These are phyloP conservation scores for Gonapodya sp. DNA, from an alignment of 192 early-diverging fungal genomes.

Conservation along the genomic window DNA sequence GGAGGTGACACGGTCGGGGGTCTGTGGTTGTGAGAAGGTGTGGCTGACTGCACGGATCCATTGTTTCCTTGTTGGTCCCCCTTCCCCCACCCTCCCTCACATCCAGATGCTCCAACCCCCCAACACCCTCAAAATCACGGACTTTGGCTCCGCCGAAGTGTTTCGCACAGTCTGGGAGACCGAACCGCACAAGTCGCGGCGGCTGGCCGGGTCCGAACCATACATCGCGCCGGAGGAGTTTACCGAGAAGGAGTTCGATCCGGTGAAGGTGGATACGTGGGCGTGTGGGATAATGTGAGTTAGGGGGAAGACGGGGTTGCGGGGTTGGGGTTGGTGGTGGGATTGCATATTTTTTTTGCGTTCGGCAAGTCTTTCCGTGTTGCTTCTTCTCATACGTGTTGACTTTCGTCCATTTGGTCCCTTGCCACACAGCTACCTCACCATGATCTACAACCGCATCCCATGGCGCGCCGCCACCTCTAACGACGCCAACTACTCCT, in stretches of 20 bases:
- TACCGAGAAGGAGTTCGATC: constrained; percentile 12
- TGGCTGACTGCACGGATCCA: background rate
- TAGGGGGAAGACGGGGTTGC: too few species aligned
- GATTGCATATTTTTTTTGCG: too few species aligned
- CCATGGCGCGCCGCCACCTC: constrained; percentile 12
- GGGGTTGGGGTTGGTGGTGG: background rate
- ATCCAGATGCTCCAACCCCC: constrained; percentile 6
- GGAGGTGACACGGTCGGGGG: background rate
- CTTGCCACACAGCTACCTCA: constrained; percentile 11
- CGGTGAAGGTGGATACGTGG: constrained; percentile 11
- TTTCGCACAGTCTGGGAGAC: constrained; percentile 11
- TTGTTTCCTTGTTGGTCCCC: background rate
- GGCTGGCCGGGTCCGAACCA: constrained; percentile 13
- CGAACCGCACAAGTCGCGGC: constrained; percentile 22
- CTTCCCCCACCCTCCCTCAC: background rate
- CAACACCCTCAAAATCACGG: constrained; percentile 10
- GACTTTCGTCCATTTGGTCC: too few species aligned
- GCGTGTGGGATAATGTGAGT: constrained; percentile 25
- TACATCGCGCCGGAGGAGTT: constrained; percentile 19
- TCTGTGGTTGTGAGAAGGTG: too few species aligned
- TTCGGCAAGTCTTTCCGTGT: too few species aligned
- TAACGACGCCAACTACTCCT: constrained; percentile 11
- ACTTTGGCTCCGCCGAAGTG: constrained; percentile 17
- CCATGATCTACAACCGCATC: constrained; percentile 24
- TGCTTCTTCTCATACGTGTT: too few species aligned